phyloP scores from a whole-genome alignment of 805 yeast genomes.

The Lachancea cidri region DNA sequence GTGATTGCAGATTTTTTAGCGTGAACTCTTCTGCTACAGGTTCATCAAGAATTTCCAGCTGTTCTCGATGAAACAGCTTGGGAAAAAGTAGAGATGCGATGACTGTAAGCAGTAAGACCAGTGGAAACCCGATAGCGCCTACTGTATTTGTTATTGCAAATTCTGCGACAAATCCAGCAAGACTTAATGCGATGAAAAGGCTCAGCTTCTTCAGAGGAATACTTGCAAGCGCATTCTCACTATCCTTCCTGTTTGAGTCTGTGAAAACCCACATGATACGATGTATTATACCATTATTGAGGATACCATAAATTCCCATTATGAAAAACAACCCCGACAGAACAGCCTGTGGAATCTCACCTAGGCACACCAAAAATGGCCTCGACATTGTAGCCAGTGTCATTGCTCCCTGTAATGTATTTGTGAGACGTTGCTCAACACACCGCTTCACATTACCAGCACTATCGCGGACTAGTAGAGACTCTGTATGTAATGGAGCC shows the following conservation, averaged over 20 bases:
- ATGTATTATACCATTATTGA: conserved; percentile 58
- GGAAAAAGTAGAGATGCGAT: conserved; percentile 62
- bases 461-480: conserved; percentile 49
- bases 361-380: conserved; percentile 76
- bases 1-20: conserved; percentile 38
- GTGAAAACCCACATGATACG: conserved; percentile 58
- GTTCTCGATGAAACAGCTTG: conserved; percentile 52
- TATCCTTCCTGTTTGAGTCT: conserved; percentile 43
- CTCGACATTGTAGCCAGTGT: conserved; percentile 85
- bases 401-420: conserved; percentile 77
- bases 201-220: conserved; percentile 38
- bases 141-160: conserved; percentile 78
- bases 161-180: conserved; percentile 71
- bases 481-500: conserved; percentile 87
- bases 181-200: conserved; percentile 51
- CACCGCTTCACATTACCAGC: conserved; percentile 43
- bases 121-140: conserved; percentile 94
- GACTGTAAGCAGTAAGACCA: conserved; percentile 64
- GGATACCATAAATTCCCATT: conserved; percentile 82
- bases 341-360: conserved; percentile 87
- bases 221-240: conserved; percentile 29
- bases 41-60: conserved; percentile 60
- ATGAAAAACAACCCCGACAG: conserved; percentile 87
- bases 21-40: conserved; percentile 55
- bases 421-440: conserved; percentile 87